These are phyloP conservation scores for Xylaria flabelliformis DNA, from an alignment of 495 filamentous ascomycete species.

Conservation along the genomic window DNA sequence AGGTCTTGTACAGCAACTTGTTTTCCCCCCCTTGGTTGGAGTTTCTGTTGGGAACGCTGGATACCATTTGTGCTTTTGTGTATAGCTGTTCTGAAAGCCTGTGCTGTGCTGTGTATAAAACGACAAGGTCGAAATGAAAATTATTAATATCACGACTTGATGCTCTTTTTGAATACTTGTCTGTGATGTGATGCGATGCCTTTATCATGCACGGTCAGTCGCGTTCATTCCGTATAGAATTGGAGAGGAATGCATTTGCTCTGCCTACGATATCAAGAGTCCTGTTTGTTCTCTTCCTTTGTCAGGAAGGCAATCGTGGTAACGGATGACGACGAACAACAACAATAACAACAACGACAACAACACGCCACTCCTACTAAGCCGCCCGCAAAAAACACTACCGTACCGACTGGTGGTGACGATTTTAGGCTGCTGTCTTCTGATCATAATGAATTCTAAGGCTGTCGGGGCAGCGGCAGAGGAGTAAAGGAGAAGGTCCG, in stretches of 20 bases:
- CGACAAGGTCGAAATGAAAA: not conserved
- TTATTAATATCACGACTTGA: not conserved
- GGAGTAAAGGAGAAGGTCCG: not conserved
- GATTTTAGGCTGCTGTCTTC: not conserved
- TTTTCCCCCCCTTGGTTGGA: not conserved
- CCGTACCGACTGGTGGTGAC: not conserved
- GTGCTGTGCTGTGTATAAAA: not conserved
- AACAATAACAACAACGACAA: too few relatives aligned
- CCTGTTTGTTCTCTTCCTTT: too few relatives aligned
- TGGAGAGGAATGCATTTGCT: too few relatives aligned
- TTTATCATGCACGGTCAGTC: not conserved
- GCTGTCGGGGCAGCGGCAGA: not conserved
- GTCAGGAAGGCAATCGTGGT: too few relatives aligned
- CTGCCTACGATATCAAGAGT: too few relatives aligned
- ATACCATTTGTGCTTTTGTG: constrained; percentile 13
- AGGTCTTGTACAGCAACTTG: not conserved
- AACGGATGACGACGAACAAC: too few relatives aligned
- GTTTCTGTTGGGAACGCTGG: not conserved
- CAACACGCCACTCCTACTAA: too few relatives aligned
- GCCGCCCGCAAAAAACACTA: too few relatives aligned
- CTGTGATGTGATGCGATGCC: not conserved
- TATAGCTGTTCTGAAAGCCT: constrained; percentile 8
- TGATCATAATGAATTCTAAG: not conserved
- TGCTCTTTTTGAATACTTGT: not conserved
- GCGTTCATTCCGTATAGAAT: not conserved